Evolutionary conservation across 2,329 filamentous ascomycete genomes (phyloP).

Genomic region (Trichoderma simmonsii): DNA sequence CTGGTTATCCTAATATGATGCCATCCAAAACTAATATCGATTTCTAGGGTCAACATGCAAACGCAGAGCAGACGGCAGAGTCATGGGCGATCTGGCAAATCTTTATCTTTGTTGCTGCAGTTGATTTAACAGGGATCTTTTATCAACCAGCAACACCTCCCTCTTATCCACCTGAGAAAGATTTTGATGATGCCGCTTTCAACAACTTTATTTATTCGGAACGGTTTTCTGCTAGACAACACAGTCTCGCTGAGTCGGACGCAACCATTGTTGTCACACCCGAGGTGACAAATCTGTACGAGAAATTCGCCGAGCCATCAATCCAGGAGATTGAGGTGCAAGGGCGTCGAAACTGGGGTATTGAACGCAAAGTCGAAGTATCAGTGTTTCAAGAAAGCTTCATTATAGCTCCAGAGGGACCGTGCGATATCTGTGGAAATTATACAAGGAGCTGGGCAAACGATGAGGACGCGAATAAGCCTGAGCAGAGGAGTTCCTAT

Average conservation of each 20-base stretch:
- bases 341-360: background rate
- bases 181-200: background rate
- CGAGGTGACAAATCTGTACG: background rate
- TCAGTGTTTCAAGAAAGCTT: conserved; percentile 6
- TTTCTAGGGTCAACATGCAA: background rate
- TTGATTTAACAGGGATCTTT: background rate
- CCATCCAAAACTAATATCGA: background rate
- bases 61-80: background rate
- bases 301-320: background rate
- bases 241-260: background rate
- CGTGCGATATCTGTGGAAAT: conserved; percentile 20
- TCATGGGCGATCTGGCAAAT: conserved; percentile 14
- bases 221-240: background rate
- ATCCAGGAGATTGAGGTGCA: background rate
- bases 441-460: conserved; percentile 26
- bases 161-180: background rate
- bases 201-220: background rate
- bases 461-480: conserved; percentile 6
- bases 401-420: background rate
- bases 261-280: background rate
- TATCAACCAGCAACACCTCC: background rate
- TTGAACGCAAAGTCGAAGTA: conserved; percentile 13
- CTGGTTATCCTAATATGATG: background rate
- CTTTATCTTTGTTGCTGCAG: background rate
- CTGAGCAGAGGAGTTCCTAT: conserved; percentile 21